Percentiles rank a stretch among this genome's conserved stretches.
These are phyloP conservation scores for Phylloporus sp. DNA, from an alignment of 768 basidiomycete genomes.

Conservation along the genomic window DNA sequence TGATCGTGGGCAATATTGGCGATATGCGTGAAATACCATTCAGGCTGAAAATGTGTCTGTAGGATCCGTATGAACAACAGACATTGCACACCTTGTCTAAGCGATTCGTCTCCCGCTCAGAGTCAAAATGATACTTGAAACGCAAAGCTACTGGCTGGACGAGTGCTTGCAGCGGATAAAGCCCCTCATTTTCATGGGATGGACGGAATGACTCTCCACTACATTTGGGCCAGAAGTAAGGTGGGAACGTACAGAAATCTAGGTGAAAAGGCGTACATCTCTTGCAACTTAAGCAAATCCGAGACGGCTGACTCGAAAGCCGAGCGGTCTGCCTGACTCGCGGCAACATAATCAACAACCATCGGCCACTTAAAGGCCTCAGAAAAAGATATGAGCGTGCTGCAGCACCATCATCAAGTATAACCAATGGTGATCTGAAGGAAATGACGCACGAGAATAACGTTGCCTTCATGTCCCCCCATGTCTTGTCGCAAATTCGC, in stretches of 20 bases:
- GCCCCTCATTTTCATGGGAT: slow-evolving; percentile 37
- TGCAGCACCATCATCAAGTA: slow-evolving; percentile 27
- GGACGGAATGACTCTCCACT: slow-evolving; percentile 54
- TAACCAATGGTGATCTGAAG: not conserved
- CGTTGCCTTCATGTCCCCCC: slow-evolving; percentile 66
- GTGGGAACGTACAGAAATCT: not conserved
- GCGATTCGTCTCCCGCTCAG: slow-evolving; percentile 80
- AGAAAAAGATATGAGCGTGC: slow-evolving; percentile 57
- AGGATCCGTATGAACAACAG: not conserved
- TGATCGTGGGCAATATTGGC: slow-evolving; percentile 87
- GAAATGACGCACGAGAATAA: slow-evolving; percentile 54
- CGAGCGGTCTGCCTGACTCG: slow-evolving; percentile 47
- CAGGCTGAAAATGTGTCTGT: slow-evolving; percentile 55
- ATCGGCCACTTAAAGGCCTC: slow-evolving; percentile 87
- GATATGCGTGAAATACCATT: slow-evolving; percentile 95
- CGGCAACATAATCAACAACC: slow-evolving; percentile 58
- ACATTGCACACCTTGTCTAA: slow-evolving; percentile 71
- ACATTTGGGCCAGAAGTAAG: slow-evolving; percentile 6
- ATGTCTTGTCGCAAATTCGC: slow-evolving; percentile 64
- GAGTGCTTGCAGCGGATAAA: slow-evolving; percentile 84
- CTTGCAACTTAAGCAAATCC: slow-evolving; percentile 75
- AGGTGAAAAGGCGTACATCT: slow-evolving; percentile 51
- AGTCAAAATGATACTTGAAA: slow-evolving; percentile 95
- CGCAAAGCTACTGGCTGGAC: slow-evolving; percentile 78
- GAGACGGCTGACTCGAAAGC: slow-evolving; percentile 74